Conservation (phyloP, 495 filamentous ascomycete genomes). For the Aspergillus asperescens region DNA sequence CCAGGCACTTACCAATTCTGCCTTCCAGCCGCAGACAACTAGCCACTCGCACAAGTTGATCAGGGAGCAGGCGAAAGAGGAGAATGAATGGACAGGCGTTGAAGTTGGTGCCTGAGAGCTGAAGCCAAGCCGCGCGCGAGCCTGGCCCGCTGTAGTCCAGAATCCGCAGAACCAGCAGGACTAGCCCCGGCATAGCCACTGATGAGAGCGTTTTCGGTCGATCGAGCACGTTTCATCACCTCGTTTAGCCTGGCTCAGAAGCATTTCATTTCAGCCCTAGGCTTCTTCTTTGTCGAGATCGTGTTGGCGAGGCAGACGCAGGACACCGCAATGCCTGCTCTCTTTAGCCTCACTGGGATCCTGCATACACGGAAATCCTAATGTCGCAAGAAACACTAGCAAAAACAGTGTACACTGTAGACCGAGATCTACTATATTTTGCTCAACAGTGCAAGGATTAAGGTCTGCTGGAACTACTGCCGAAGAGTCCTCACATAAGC, state of each 20-base stretch:
- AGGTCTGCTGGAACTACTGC: too few species aligned
- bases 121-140: not conserved
- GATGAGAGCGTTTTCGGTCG: not conserved
- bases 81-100: not conserved
- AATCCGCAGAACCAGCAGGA: too few species aligned
- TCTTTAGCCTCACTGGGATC: not conserved
- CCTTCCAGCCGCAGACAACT: not conserved
- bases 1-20: constrained; percentile 4
- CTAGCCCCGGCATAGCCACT: constrained; percentile 7
- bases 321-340: not conserved
- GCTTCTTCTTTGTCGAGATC: not conserved
- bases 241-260: not conserved
- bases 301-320: not conserved
- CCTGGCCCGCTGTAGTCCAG: too few species aligned
- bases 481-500: too few species aligned
- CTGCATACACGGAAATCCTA: too few species aligned
- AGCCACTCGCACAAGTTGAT: not conserved
- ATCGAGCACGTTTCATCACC: constrained; percentile 1
- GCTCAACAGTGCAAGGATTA: too few species aligned
- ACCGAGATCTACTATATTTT: too few species aligned
- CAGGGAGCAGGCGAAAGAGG: not conserved
- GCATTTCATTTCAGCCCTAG: not conserved
- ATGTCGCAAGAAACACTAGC: too few species aligned
- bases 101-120: constrained; percentile 5
- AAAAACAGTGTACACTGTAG: too few species aligned